Conservation (phyloP, 83 land plant species). For the Thuja plicata region DNA sequence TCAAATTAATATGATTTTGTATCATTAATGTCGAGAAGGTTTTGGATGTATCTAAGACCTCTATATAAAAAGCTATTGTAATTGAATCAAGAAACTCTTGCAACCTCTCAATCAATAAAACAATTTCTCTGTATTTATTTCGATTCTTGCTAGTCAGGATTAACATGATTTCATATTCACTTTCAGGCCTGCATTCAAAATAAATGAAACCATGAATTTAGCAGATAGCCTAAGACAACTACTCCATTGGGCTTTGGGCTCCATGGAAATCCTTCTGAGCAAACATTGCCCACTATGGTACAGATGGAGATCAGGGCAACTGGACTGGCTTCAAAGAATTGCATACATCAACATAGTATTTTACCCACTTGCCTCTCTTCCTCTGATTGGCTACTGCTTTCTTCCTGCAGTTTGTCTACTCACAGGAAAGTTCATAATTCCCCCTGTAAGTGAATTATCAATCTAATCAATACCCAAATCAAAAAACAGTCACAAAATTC, state of each 20-base stretch:
- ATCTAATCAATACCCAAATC: background rate
- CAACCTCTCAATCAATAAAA: too few relatives aligned
- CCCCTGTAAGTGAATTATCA: slow-evolving; percentile 27
- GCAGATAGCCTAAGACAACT: slow-evolving; percentile 48
- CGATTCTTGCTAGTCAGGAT: background rate
- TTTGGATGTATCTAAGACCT: too few relatives aligned
- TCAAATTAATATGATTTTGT: too few relatives aligned
- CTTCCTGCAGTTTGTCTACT: slow-evolving; percentile 62
- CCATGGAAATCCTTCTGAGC: slow-evolving; percentile 49
- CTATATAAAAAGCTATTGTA: too few relatives aligned
- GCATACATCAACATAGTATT: slow-evolving; percentile 54
- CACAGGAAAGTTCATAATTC: slow-evolving; percentile 60
- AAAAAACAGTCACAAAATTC: too few relatives aligned
- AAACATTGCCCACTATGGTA: slow-evolving; percentile 47
- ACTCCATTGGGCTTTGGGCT: slow-evolving; percentile 42
- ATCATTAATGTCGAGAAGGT: too few relatives aligned
- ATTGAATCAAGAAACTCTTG: too few relatives aligned
- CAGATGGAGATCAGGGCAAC: slow-evolving; percentile 31
- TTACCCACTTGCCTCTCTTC: slow-evolving; percentile 65
- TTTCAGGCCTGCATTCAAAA: slow-evolving; percentile 55
- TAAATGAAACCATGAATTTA: slow-evolving; percentile 56
- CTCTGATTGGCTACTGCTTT: slow-evolving; percentile 58
- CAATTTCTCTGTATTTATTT: too few relatives aligned
- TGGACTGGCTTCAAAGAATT: slow-evolving; percentile 55
- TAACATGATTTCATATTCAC: background rate